These are phyloP conservation scores for Pestalotiopsis sp. DNA, from an alignment of 2,329 filamentous ascomycete species.

Conservation along the genomic window DNA sequence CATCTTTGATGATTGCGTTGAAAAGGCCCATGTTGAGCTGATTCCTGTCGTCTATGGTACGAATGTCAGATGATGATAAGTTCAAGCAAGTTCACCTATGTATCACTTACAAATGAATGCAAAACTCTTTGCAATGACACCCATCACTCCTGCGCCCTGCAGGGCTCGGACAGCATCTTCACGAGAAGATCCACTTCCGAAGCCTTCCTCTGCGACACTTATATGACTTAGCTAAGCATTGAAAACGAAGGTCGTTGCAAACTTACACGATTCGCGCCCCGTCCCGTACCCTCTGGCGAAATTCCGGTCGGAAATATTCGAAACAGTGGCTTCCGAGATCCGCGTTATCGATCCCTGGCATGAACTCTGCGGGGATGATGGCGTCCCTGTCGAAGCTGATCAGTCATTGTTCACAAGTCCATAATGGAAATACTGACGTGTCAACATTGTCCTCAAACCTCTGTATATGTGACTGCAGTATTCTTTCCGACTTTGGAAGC, in stretches of 20 bases:
- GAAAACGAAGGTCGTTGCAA: no score
- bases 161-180: slow-evolving; percentile 45
- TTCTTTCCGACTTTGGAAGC: neutral
- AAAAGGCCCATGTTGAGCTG: slow-evolving; percentile 46
- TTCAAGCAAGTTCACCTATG: neutral
- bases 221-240: slow-evolving; percentile 28
- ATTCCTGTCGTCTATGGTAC: slow-evolving; percentile 36
- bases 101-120: slow-evolving; percentile 40
- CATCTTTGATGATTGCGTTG: slow-evolving; percentile 41
- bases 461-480: neutral
- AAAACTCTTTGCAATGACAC: slow-evolving; percentile 46
- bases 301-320: slow-evolving; percentile 23
- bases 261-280: slow-evolving; percentile 40
- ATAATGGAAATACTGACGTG: neutral
- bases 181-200: slow-evolving; percentile 47
- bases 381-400: neutral
- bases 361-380: slow-evolving; percentile 40
- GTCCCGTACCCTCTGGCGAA: slow-evolving; percentile 20
- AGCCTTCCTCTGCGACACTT: slow-evolving; percentile 46
- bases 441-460: neutral
- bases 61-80: neutral
- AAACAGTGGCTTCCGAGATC: slow-evolving; percentile 41
- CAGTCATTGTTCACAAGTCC: neutral
- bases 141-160: slow-evolving; percentile 38
- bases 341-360: slow-evolving; percentile 31